These are phyloP conservation scores for Ramularia endophylla DNA, from an alignment of 2,329 filamentous ascomycete species.

Conservation along the genomic window DNA sequence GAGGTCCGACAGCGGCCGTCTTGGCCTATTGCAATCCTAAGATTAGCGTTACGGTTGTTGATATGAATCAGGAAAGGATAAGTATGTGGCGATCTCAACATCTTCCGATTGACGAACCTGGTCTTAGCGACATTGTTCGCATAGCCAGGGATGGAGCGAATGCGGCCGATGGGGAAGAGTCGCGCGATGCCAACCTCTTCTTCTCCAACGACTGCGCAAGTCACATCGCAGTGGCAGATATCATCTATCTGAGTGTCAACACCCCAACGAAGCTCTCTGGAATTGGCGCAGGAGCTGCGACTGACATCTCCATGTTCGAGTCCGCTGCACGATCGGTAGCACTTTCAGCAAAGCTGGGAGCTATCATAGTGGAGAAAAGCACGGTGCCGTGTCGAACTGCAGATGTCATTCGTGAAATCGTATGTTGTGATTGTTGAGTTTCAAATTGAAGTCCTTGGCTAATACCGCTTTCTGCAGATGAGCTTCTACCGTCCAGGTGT, in stretches of 20 bases:
- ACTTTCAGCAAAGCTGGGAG: conserved; percentile 55
- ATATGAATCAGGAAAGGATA: conserved; percentile 60
- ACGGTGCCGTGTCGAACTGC: conserved; percentile 73
- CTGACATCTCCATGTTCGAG: conserved; percentile 67
- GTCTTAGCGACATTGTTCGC: conserved; percentile 60
- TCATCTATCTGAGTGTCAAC: conserved; percentile 70
- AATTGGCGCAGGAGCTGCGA: conserved; percentile 62
- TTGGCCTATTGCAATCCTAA: too few species aligned
- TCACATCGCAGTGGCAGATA: conserved; percentile 60
- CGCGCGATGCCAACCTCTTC: conserved; percentile 61
- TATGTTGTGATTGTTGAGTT: too few species aligned
- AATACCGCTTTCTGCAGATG: too few species aligned
- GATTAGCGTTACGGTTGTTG: conserved; percentile 76
- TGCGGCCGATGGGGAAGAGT: conserved; percentile 21
- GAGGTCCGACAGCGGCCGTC: too few species aligned
- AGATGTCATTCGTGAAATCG: conserved; percentile 60
- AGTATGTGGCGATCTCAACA: conserved; percentile 65
- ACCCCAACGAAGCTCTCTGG: conserved; percentile 70
- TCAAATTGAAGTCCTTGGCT: too few species aligned
- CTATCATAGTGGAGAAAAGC: conserved; percentile 74
- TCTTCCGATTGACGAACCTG: conserved; percentile 70
- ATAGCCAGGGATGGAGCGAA: conserved; percentile 47
- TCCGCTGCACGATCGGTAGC: conserved; percentile 62
- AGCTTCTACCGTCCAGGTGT: conserved; percentile 49
- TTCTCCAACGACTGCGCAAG: conserved; percentile 64